Conservation (phyloP, 306 rosid genomes). For the Prunus mongolica region DNA sequence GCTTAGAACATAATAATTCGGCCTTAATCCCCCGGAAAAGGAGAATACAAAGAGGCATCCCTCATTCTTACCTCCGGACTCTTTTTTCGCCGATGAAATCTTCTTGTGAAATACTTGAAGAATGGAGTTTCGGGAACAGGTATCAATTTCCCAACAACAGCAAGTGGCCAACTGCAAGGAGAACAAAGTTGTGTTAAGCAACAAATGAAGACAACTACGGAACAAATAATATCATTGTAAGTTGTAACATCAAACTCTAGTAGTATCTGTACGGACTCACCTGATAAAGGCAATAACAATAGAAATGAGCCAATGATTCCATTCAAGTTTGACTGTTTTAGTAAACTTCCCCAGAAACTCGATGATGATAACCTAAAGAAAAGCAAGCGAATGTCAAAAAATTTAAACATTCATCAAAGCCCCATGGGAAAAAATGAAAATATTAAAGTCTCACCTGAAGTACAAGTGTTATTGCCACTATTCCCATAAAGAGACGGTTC, state of each 20-base stretch:
- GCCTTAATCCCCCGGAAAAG: neutral
- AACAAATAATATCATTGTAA: neutral
- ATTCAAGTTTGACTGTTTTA: slow-evolving; percentile 54
- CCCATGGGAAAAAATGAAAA: neutral
- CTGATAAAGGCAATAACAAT: slow-evolving; percentile 63
- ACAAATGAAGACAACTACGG: neutral
- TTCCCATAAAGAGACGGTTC: slow-evolving; percentile 79
- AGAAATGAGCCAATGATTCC: slow-evolving; percentile 80
- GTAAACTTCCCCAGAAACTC: slow-evolving; percentile 81
- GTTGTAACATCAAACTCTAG: neutral
- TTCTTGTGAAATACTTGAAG: slow-evolving; percentile 4
- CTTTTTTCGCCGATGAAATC: neutral
- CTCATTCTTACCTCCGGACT: slow-evolving; percentile 4
- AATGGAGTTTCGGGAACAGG: slow-evolving; percentile 52
- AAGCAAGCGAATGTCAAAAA: neutral
- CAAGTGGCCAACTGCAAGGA: slow-evolving; percentile 86
- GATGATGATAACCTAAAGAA: slow-evolving; percentile 56
- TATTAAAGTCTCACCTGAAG: slow-evolving; percentile 60
- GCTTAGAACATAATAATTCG: neutral
- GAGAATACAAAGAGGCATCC: neutral
- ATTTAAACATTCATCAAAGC: neutral
- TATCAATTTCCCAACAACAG: slow-evolving; percentile 65
- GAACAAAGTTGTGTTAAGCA: slow-evolving; percentile 1
- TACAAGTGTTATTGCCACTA: slow-evolving; percentile 55
- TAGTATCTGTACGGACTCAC: slow-evolving; percentile 28